Percentiles rank a stretch among this genome's conserved stretches.
phyloP scores from a whole-genome alignment of 169 alveolate genomes.

The Theileria luwenshuni region DNA sequence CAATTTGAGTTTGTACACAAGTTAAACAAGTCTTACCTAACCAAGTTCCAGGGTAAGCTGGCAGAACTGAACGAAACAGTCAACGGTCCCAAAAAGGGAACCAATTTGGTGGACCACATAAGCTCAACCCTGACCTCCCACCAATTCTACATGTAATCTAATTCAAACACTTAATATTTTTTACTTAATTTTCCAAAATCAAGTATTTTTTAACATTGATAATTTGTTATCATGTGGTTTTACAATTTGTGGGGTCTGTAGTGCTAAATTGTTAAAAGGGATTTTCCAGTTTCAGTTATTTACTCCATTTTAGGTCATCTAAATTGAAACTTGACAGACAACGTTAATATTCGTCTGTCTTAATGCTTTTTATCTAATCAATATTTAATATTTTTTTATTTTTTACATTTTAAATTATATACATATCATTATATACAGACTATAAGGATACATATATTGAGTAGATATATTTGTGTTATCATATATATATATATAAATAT shows the following conservation, averaged over 20 bases:
- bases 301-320: too few species aligned
- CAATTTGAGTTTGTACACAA: slow-evolving; percentile 9
- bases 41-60: neutral
- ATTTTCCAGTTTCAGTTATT: too few species aligned
- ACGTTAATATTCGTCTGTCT: too few species aligned
- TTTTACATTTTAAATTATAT: too few species aligned
- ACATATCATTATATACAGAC: neutral
- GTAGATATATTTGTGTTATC: too few species aligned
- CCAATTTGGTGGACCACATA: slow-evolving; percentile 4
- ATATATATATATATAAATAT: too few species aligned
- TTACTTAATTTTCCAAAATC: neutral
- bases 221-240: slow-evolving; percentile 12
- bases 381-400: too few species aligned
- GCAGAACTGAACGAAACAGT: neutral
- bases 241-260: slow-evolving; percentile 8
- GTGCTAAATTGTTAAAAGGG: too few species aligned
- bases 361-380: too few species aligned
- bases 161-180: too few species aligned
- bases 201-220: neutral
- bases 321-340: too few species aligned
- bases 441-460: neutral
- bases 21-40: neutral
- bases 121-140: neutral
- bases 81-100: neutral
- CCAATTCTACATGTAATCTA: slow-evolving; percentile 7